Evolutionary conservation across 2,329 filamentous ascomycete genomes (phyloP), one percentile per base, ranked within the genome.

Genomic region (Ophiostoma sp.): DNA sequence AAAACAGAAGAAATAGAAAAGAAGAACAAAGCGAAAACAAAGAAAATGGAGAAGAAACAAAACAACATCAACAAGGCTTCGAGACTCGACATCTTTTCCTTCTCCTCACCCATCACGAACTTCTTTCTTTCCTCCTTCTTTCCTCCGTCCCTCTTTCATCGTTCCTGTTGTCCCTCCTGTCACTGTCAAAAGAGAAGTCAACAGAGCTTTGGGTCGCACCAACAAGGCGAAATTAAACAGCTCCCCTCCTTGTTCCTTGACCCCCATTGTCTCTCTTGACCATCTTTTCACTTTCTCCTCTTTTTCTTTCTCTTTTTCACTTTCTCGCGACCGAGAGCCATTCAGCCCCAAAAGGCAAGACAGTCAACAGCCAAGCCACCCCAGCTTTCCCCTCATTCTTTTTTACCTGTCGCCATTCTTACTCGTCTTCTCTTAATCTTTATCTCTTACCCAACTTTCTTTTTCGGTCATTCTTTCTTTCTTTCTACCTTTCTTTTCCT

Each of bases 321-420:
- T 36, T 36, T 28, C 64, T 48, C 64, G 64, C 45, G 42, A 45
- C 36, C 59, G 63, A 52, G 42, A 25, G 68, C 17, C 45, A 33
- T 70, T 52, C 68, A 70, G 68, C 68, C 68, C 68, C 45, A 70
- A 70, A 66, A 57, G 31, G 31, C 68, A 52, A 36, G 45, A 69
- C 66, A n/a, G 15, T 19, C 28, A 59, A 59, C 61, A 66, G 61
- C 61, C 36, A 66, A 66, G 61, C 61, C 61, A 12, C 33, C 61
- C 61, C 61, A 42, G 36, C 68, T 55, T 57, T 57, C 48, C 68
- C 68, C 45, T 70, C 50, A 25, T 42, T 70, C 19, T 57, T 55
- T 55, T 42, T n/a, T 5, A 7, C 22, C 22, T 66, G n/a, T 66
- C 19, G 36, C 33, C 59, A 25, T 22, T 28, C 12, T 28, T 45